Evolutionary conservation across 257 asterid species (phyloP).

Genomic region (Solanum clarkiae): DNA sequence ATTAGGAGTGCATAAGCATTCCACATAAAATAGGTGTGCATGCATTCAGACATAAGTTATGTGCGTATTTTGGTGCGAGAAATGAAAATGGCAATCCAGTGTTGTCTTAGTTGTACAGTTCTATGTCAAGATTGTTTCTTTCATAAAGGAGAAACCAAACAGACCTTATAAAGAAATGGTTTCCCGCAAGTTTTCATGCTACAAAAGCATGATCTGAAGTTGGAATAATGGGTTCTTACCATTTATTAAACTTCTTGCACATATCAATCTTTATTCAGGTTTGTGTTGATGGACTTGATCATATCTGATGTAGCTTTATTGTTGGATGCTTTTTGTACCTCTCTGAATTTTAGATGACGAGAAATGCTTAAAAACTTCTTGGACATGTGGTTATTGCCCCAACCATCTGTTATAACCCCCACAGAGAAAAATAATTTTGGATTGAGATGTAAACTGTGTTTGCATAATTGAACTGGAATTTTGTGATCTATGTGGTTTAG

Average conservation of each 20-base stretch:
- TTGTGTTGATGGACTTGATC: not conserved
- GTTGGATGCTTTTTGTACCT: not conserved
- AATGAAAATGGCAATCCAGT: not conserved
- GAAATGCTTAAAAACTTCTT: not conserved
- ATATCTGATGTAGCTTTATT: not conserved
- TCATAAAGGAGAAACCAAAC: not conserved
- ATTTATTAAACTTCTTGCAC: not conserved
- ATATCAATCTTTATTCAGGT: not conserved
- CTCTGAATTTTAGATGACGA: not conserved
- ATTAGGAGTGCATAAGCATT: not conserved
- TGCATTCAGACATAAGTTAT: not conserved
- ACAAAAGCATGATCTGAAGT: not conserved
- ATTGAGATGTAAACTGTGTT: not conserved
- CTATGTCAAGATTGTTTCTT: not conserved
- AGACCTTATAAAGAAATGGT: not conserved
- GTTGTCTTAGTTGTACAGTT: not conserved
- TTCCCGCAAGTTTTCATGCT: not conserved
- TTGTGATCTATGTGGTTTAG: not conserved
- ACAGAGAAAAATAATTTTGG: not conserved
- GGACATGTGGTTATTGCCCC: not conserved
- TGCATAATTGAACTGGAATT: not conserved
- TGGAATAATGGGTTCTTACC: not conserved
- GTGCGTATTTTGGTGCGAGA: not conserved
- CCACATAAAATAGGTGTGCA: not conserved
- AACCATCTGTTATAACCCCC: not conserved